A percentile compares a stretch with the other conserved stretches of the same genome.
phyloP scores from a whole-genome alignment of 805 yeast species.

The Wickerhamomyces ciferrii region DNA sequence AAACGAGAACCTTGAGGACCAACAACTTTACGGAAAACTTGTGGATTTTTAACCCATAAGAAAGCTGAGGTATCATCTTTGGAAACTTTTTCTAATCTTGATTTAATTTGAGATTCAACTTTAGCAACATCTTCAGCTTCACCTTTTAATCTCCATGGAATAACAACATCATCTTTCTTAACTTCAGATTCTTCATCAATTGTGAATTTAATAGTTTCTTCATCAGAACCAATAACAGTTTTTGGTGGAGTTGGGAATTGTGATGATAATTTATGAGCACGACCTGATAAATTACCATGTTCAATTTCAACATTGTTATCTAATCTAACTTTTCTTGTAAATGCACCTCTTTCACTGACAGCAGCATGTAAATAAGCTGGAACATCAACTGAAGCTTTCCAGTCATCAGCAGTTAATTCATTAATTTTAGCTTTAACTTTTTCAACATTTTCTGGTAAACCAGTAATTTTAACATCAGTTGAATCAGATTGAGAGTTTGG shows the following conservation, averaged over 20 bases:
- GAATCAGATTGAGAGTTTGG: conserved; percentile 54
- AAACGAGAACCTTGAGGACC: conserved; percentile 76
- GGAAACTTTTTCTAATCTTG: conserved; percentile 41
- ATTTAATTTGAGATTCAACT: conserved; percentile 47
- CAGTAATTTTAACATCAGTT: conserved; percentile 50
- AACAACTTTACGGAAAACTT: conserved; percentile 54
- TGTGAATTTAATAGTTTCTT: conserved; percentile 38
- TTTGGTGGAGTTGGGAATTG: conserved; percentile 42
- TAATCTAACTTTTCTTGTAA: conserved; percentile 46
- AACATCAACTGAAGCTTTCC: conserved; percentile 45
- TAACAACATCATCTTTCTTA: conserved; percentile 24
- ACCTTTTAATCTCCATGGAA: conserved; percentile 70
- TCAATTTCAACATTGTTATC: conserved; percentile 53
- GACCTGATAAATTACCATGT: conserved; percentile 46
- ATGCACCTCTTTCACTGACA: conserved; percentile 63
- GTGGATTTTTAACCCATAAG: conserved; percentile 51
- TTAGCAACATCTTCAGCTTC: conserved; percentile 40
- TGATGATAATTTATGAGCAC: conserved; percentile 45
- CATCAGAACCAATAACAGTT: conserved; percentile 36
- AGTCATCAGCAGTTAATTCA: conserved; percentile 56
- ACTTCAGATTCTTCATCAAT: conserved; percentile 26
- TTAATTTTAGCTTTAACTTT: conserved; percentile 57
- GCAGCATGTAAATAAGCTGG: conserved; percentile 55
- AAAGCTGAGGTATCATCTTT: conserved; percentile 49
- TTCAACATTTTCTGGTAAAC: conserved; percentile 61